These are phyloP conservation scores for Trametes cingulata DNA, from an alignment of 768 basidiomycete genomes.

Conservation along the genomic window DNA sequence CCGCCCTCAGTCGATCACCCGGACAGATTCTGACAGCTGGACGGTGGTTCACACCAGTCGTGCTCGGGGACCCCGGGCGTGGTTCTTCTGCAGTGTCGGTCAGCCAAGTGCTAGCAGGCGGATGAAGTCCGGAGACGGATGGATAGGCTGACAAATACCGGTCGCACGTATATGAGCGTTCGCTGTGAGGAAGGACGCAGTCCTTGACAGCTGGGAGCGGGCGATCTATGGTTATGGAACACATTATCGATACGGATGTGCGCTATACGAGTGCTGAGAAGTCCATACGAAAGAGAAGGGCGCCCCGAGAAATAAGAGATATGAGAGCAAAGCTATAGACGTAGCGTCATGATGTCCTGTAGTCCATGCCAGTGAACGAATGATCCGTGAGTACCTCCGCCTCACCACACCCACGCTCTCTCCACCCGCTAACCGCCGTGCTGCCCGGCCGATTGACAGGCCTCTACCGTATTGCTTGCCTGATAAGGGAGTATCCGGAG, in stretches of 20 bases:
- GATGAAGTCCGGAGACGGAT: background rate
- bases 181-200: background rate
- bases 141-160: background rate
- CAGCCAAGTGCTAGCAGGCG: too few relatives aligned
- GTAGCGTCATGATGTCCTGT: constrained; percentile 21
- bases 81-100: background rate
- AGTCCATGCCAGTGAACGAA: constrained; percentile 14
- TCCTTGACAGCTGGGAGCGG: background rate
- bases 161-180: background rate
- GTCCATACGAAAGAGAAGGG: constrained; percentile 10
- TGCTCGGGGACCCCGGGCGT: constrained; percentile 1
- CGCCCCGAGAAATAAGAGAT: constrained; percentile 5
- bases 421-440: background rate
- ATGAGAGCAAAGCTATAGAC: constrained; percentile 16
- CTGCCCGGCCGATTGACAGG: background rate
- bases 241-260: constrained; percentile 18
- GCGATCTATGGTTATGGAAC: constrained; percentile 7
- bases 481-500: constrained; percentile 62
- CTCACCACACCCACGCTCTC: constrained; percentile 4
- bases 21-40: background rate
- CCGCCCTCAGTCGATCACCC: background rate
- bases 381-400: constrained; percentile 18
- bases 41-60: background rate
- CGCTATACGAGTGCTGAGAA: background rate
- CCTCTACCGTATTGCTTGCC: constrained; percentile 34